Evolutionary conservation across 2,329 filamentous ascomycete genomes (phyloP), one percentile per base, ranked within the genome.

Genomic region (Ophiostoma sp.): DNA sequence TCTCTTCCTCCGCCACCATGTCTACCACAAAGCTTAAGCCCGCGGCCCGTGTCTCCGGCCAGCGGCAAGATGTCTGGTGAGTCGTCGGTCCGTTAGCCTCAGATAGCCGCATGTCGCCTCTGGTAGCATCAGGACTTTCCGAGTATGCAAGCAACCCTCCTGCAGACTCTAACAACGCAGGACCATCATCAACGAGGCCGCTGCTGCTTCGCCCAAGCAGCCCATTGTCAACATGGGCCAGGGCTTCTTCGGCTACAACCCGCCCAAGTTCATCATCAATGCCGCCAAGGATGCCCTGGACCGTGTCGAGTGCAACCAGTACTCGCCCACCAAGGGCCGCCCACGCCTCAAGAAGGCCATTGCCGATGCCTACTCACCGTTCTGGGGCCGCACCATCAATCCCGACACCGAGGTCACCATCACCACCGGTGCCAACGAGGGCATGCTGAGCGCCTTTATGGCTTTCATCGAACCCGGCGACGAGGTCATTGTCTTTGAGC

Each of bases 361-460:
- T 76, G 92, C 95, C 2, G 89, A 96, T 76, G 91, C 95, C 31
- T 99, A 99, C 82, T 91, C 93, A 17, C 92, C 93, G 0, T 90
- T 90, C 79, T 98, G 96, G 83, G 93, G 92, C 48, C 87, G 91
- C 69, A 83, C 86, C 73, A 80, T 99, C 64, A 85, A 99, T 79
- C 92, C 94, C 0, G 92, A 97, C 52, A 97, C 90, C 1, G 95
- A 99, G 79, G 90, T 99, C 72, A 94, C 93, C 31, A 93, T 99
- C 78, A 98, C 95, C 4, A 98, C 94, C 0, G 92, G 92, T 62
- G 92, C 92, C 57, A 96, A 96, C 76, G 92, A 96, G 81, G 90
- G 92, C 76, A 98, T 98, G 93, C 84, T 99, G 74, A 94, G 92
- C 77, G 95, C 94, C 0, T 98, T 99, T 77, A 98, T 99, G 95